Percentiles rank a stretch among this genome's conserved stretches.
These are phyloP conservation scores for Suillus hirtellus DNA, from an alignment of 768 basidiomycete genomes.

Conservation along the genomic window DNA sequence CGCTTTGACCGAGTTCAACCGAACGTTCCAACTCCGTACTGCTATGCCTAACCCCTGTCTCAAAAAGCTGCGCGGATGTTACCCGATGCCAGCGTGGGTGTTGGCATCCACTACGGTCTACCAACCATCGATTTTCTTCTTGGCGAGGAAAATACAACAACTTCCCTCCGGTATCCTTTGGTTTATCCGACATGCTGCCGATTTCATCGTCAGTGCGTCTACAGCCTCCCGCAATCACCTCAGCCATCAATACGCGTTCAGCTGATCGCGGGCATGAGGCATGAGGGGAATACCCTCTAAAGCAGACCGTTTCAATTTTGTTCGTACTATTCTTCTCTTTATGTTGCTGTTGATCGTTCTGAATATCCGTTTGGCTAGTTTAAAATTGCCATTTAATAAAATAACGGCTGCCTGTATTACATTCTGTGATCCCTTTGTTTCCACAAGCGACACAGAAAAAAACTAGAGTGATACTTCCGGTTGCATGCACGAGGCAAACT, in stretches of 20 bases:
- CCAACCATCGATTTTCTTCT: neutral
- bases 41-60: neutral
- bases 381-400: neutral
- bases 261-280: neutral
- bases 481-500: neutral
- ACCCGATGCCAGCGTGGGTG: neutral
- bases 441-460: neutral
- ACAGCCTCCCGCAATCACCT: neutral
- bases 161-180: neutral
- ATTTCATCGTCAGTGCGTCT: neutral
- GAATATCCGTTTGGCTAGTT: neutral
- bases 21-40: neutral
- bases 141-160: neutral
- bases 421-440: neutral
- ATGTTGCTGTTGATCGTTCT: neutral
- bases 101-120: neutral
- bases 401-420: neutral
- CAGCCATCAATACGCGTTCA: neutral
- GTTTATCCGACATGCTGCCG: neutral
- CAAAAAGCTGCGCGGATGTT: neutral
- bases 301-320: neutral
- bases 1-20: neutral
- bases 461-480: neutral
- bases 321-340: neutral
- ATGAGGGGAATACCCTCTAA: neutral